These are phyloP conservation scores for Microbotryomycetes sp. DNA, from an alignment of 1,284 basidiomycete genomes.

Conservation along the genomic window DNA sequence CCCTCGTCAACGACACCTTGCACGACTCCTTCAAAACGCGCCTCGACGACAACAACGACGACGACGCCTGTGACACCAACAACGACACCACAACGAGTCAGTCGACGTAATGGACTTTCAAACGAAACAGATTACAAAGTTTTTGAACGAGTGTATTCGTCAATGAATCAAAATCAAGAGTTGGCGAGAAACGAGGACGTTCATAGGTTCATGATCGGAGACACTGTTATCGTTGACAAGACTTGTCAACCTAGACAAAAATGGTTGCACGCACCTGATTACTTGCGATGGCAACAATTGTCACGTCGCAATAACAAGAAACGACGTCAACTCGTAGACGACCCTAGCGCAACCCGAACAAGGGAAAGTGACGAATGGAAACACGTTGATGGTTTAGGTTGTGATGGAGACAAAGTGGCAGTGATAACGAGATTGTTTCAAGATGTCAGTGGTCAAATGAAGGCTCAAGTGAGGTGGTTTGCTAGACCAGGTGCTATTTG, in stretches of 20 bases:
- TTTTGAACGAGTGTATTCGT: background rate
- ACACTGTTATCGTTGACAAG: slow-evolving; percentile 18
- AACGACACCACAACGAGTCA: background rate
- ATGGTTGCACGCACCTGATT: slow-evolving; percentile 24
- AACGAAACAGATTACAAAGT: background rate
- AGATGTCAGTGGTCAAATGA: slow-evolving; percentile 18
- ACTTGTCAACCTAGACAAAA: slow-evolving; percentile 15
- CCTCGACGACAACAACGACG: too few relatives aligned
- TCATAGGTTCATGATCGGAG: slow-evolving; percentile 19
- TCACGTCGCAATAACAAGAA: background rate
- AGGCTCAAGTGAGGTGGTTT: slow-evolving; percentile 29
- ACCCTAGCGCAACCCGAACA: background rate
- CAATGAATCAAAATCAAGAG: background rate
- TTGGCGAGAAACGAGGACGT: background rate
- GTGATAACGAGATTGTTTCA: slow-evolving; percentile 25
- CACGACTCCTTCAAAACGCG: too few relatives aligned
- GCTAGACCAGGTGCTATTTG: slow-evolving; percentile 28
- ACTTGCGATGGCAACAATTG: background rate
- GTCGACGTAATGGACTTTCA: background rate
- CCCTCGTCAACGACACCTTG: background rate
- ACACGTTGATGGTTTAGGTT: slow-evolving; percentile 26
- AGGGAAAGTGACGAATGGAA: slow-evolving; percentile 16
- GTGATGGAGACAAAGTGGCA: slow-evolving; percentile 20
- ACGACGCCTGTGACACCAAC: background rate
- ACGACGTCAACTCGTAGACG: background rate